These are phyloP conservation scores for Xylaria longipes DNA, from an alignment of 495 filamentous ascomycete species.

Conservation along the genomic window DNA sequence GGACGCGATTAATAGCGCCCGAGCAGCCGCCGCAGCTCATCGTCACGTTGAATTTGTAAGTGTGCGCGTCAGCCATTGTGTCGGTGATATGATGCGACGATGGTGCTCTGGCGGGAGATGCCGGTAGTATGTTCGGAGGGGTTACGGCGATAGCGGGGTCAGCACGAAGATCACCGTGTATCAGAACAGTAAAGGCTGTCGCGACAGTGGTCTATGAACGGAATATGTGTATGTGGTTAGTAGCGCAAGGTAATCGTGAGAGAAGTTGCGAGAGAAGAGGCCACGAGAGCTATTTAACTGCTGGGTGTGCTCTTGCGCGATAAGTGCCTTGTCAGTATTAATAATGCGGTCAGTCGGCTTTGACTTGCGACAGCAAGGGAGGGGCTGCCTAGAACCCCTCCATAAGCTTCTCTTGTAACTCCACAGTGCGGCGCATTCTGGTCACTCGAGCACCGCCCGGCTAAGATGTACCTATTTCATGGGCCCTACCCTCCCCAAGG, in stretches of 20 bases:
- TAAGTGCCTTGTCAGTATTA: conserved; percentile 31
- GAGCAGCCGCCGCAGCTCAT: conserved; percentile 73
- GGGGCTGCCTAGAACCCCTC: conserved; percentile 9
- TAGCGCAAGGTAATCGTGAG: neutral
- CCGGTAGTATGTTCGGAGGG: neutral
- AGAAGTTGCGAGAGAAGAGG: conserved; percentile 1
- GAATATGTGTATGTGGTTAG: neutral
- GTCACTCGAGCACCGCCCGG: neutral
- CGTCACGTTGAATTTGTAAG: conserved; percentile 71
- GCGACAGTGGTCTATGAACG: neutral
- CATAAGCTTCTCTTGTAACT: neutral
- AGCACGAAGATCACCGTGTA: neutral
- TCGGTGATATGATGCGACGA: neutral
- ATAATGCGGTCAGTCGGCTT: conserved; percentile 23
- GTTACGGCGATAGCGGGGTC: neutral
- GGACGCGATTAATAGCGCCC: conserved; percentile 78
- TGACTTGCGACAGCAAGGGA: conserved; percentile 9
- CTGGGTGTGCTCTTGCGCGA: neutral
- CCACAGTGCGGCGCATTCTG: conserved; percentile 36
- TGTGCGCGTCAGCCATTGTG: conserved; percentile 58
- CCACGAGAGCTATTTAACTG: conserved; percentile 12
- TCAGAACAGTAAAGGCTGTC: neutral
- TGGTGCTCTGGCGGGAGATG: neutral
- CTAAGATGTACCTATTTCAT: neutral
- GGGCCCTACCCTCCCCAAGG: too few species aligned